phyloP scores from a whole-genome alignment of 805 yeast genomes.

The Candida nonsorbophila region DNA sequence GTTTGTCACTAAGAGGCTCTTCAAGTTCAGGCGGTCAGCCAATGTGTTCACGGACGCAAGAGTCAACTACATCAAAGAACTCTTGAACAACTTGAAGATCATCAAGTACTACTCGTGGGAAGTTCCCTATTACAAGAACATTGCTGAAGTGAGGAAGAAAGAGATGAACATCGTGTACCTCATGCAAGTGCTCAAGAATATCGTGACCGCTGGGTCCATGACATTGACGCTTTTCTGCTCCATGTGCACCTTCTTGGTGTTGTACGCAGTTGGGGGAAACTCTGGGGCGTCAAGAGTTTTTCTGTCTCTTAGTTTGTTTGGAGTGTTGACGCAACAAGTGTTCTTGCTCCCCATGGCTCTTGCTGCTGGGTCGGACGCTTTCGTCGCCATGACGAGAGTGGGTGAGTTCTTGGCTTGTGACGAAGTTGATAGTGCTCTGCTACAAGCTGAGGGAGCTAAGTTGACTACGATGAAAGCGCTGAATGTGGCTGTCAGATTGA shows the following conservation, averaged over 20 bases:
- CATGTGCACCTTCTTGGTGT: slow-evolving; percentile 43
- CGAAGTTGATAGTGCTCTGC: slow-evolving; percentile 33
- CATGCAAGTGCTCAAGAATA: slow-evolving; percentile 61
- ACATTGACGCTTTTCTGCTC: slow-evolving; percentile 69
- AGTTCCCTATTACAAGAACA: slow-evolving; percentile 57
- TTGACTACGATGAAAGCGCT: neutral
- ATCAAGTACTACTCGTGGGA: slow-evolving; percentile 94
- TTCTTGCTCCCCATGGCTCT: slow-evolving; percentile 66
- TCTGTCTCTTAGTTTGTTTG: slow-evolving; percentile 64
- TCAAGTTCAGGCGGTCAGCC: slow-evolving; percentile 50
- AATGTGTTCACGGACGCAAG: slow-evolving; percentile 68
- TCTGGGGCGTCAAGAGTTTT: slow-evolving; percentile 60
- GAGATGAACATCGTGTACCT: slow-evolving; percentile 59
- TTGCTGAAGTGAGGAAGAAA: slow-evolving; percentile 47
- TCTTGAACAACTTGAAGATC: slow-evolving; percentile 68
- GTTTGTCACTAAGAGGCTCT: slow-evolving; percentile 43
- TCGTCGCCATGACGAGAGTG: slow-evolving; percentile 55
- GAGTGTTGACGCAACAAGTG: slow-evolving; percentile 54
- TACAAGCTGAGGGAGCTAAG: neutral
- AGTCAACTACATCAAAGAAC: slow-evolving; percentile 70
- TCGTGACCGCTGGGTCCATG: slow-evolving; percentile 57
- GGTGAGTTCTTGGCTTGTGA: slow-evolving; percentile 46
- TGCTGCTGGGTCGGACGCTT: slow-evolving; percentile 62
- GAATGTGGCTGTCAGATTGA: slow-evolving; percentile 15
- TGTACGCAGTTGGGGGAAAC: slow-evolving; percentile 24